Evolutionary conservation across 2,329 filamentous ascomycete species (phyloP).

Genomic region (Fusarium pseudonygamai): DNA sequence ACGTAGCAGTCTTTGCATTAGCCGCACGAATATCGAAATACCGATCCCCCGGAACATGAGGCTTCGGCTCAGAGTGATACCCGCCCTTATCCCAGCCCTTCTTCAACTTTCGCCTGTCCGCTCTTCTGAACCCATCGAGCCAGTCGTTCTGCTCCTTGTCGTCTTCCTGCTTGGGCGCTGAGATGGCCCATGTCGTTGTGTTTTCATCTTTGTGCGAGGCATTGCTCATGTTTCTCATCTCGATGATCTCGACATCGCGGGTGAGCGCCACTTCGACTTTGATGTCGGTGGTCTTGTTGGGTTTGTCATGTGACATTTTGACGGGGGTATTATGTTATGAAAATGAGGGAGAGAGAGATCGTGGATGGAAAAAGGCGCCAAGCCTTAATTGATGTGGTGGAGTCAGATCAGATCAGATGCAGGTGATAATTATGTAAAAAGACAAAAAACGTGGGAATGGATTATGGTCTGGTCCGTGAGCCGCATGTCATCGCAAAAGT

Average conservation of each 20-base stretch:
- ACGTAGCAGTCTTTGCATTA: slow-evolving; percentile 78
- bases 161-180: slow-evolving; percentile 10
- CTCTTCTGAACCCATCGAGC: slow-evolving; percentile 38
- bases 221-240: slow-evolving; percentile 23
- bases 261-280: slow-evolving; percentile 31
- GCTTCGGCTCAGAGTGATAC: slow-evolving; percentile 28
- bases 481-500: slow-evolving; percentile 2
- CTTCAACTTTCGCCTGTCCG: slow-evolving; percentile 30
- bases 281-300: slow-evolving; percentile 32
- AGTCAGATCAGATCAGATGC: slow-evolving; percentile 9
- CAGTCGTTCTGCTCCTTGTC: slow-evolving; percentile 25
- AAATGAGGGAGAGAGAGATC: background rate
- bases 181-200: slow-evolving; percentile 22
- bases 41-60: slow-evolving; percentile 47
- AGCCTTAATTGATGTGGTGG: slow-evolving; percentile 5
- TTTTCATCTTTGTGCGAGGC: slow-evolving; percentile 7
- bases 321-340: background rate
- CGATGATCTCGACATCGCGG: slow-evolving; percentile 30
- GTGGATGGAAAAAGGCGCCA: slow-evolving; percentile 2
- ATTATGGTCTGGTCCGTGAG: slow-evolving; percentile 17
- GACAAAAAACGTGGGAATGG: background rate
- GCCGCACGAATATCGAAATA: slow-evolving; percentile 66
- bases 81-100: slow-evolving; percentile 34
- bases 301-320: slow-evolving; percentile 27
- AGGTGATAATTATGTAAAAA: slow-evolving; percentile 17